Evolutionary conservation across 164 flowering plant species (phyloP), one percentile per base, ranked within the genome.

Genomic region (Chloranthus sessilifolius): DNA sequence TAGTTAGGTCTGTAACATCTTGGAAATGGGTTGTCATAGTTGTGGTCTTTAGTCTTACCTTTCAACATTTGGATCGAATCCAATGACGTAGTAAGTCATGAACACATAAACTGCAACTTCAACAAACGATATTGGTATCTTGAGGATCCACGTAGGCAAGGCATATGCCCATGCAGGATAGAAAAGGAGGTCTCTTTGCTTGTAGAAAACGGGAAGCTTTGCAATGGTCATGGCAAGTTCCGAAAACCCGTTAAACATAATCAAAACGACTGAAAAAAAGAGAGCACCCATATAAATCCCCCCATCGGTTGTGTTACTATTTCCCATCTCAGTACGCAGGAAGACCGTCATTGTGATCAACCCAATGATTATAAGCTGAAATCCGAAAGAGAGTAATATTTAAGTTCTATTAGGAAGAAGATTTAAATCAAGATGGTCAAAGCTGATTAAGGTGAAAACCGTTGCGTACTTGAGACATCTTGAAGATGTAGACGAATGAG

Each of bases 121-220:
- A 8, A 56, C 7, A 28, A 70, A 9, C 3, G 78, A 48, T 4
- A 75, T 8, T 12, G 80, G 78, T 15, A 70, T 61, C 53, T 43
- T 56, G 9, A 72, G 61, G 9, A 78, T 62, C 62, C 64, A 70
- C 46, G 53, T 3, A 0, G 83, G 79, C 12, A 78, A 33, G 11
- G 81, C 50, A 25, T 59, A 81, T 43, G 83, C 79, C 87, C 87
- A 81, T n/a, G 83, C 27, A 50, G 86, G 86, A 31, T 54, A 73
- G 34, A 80, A 75, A 0, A 62, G 69, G 31, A 66, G 72, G 53
- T 75, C 81, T 33, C 86, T 54, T 56, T 80, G 86, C 73, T 80
- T 80, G 52, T 69, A 80, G 43, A 80, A 80, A 21, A 71, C 74
- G 2, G 86, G 83, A 51, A 80, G 79, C 38, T 65, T 75, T 17